These are phyloP conservation scores for Candida broadrunensis DNA, from an alignment of 805 yeast genomes.

Conservation along the genomic window DNA sequence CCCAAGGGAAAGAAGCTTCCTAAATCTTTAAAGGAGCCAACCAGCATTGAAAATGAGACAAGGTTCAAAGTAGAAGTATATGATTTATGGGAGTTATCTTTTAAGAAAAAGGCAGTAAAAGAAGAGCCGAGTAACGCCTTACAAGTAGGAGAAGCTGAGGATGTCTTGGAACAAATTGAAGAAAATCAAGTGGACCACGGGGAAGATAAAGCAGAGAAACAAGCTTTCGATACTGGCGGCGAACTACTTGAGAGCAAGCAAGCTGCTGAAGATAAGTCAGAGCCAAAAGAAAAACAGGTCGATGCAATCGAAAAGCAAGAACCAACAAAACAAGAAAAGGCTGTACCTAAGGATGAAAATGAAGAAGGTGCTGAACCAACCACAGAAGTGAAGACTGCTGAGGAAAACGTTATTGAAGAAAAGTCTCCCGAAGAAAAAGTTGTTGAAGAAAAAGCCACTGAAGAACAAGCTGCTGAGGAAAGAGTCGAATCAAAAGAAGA, in stretches of 20 bases:
- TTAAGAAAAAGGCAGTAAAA: slow-evolving; percentile 1
- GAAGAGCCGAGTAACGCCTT: too few species aligned
- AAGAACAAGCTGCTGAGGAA: slow-evolving; percentile 1
- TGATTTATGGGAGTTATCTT: slow-evolving; percentile 32
- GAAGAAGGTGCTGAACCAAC: too few species aligned
- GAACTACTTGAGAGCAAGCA: not conserved
- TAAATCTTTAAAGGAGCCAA: slow-evolving; percentile 44
- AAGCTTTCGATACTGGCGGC: too few species aligned
- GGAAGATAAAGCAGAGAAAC: slow-evolving; percentile 1
- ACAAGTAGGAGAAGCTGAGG: not conserved
- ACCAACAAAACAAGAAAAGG: slow-evolving; percentile 12
- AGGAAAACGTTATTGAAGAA: too few species aligned
- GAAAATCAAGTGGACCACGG: not conserved
- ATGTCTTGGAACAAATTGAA: not conserved
- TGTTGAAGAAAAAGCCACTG: not conserved
- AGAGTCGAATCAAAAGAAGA: too few species aligned
- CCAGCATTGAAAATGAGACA: slow-evolving; percentile 30
- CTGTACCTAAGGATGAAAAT: too few species aligned
- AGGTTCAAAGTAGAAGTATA: slow-evolving; percentile 29
- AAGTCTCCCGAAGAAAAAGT: slow-evolving; percentile 6
- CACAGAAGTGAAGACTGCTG: too few species aligned
- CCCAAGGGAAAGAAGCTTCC: slow-evolving; percentile 76
- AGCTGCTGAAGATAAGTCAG: slow-evolving; percentile 7
- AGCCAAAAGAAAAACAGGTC: not conserved
- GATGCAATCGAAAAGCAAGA: not conserved